phyloP scores from a whole-genome alignment of 257 asterid species.

The Lithospermum erythrorhizon region DNA sequence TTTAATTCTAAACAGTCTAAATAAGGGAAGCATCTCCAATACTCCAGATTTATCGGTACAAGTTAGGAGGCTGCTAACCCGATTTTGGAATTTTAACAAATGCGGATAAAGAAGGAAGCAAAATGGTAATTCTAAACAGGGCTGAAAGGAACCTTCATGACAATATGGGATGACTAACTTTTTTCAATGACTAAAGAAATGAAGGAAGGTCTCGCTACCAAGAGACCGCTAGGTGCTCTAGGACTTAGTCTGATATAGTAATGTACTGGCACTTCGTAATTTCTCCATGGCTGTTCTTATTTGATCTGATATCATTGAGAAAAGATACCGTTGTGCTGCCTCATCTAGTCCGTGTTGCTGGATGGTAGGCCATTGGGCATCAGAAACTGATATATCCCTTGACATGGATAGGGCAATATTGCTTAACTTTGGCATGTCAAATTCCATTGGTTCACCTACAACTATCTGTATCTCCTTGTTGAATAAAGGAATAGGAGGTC shows the following conservation, averaged over 20 bases:
- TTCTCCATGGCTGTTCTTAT: conserved; percentile 57
- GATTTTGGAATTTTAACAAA: too few species aligned
- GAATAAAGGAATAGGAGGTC: conserved; percentile 74
- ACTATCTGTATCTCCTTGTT: conserved; percentile 47
- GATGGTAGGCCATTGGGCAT: conserved; percentile 49
- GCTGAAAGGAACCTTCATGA: too few species aligned
- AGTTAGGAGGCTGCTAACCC: too few species aligned
- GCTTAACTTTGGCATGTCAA: conserved; percentile 63
- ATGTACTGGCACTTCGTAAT: conserved; percentile 31
- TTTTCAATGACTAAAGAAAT: too few species aligned
- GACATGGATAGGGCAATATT: conserved; percentile 52
- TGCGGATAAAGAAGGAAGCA: too few species aligned
- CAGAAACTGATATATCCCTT: conserved; percentile 23
- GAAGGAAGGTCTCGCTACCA: not conserved
- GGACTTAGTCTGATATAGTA: conserved; percentile 20
- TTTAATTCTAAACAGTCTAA: too few species aligned
- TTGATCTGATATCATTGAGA: conserved; percentile 55
- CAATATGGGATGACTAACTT: too few species aligned
- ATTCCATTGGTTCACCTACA: conserved; percentile 74
- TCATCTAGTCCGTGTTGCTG: conserved; percentile 53
- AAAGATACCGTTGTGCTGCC: conserved; percentile 78
- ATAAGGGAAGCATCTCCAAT: too few species aligned
- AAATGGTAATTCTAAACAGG: too few species aligned
- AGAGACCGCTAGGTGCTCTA: not conserved
- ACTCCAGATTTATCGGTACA: too few species aligned